Evolutionary conservation across 805 yeast species (phyloP), one percentile per base, ranked within the genome.

Genomic region (Metschnikowia orientalis): DNA sequence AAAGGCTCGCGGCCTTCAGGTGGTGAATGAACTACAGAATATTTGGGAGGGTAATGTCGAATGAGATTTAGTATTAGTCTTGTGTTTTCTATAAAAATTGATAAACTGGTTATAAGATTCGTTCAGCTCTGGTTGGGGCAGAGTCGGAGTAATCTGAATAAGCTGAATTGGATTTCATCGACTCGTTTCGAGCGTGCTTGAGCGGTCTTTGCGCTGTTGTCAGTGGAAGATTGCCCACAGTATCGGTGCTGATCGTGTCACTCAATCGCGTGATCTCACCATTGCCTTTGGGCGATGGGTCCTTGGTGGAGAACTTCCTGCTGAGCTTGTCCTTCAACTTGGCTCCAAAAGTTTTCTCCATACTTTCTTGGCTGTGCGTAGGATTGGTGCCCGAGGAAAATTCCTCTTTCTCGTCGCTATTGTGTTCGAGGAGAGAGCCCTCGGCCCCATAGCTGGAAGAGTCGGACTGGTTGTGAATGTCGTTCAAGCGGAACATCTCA

Each of bases 401-500:
- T 13, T 30, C 19, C 9, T 22, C 32, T 12, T 13, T 28, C 5
- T 36, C 42, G 3, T 34, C 30, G 10, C 18, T 25, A n/a, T 13
- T 16, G 7, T 19, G 25, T 9, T 35, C 31, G 2, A 23, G 7
- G 8, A 26, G 23, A 14, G 23, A 26, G 6, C 18, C 25, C 2
- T 26, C 37, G n/a, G 8, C 32, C 19, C 29, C 26, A 12, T 32
- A 21, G 23, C 16, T 23, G 23, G 15, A 22, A n/a, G n/a, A n/a
- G 5, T 30, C 30, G 1, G 43, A 30, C 4, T 32, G 28, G 21
- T 37, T 37, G 18, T 30, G 37, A 32, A 49, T 23, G 16, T 63
- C 69, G 35, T 63, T 63, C 43, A 73, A 55, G 30, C 66, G 64
- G 53, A 67, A 68, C 74, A 80, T 73, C 51, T 81, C 81, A 26